phyloP scores from a whole-genome alignment of 805 yeast species.

The Kurtzmaniella cleridarum region DNA sequence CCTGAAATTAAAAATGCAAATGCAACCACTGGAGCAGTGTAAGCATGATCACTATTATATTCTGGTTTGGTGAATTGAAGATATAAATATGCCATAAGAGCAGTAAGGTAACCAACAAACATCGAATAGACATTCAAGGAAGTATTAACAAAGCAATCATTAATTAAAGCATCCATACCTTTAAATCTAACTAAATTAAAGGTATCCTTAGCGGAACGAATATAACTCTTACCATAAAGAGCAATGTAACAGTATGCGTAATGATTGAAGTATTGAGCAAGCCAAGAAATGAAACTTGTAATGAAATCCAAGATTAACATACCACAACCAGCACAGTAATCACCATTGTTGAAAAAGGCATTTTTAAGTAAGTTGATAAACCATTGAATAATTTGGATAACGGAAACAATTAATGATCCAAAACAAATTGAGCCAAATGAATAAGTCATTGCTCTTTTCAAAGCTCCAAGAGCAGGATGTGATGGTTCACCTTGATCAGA shows the following conservation, averaged over 20 bases:
- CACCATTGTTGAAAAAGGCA: slow-evolving; percentile 47
- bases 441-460: slow-evolving; percentile 73
- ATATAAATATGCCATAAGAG: slow-evolving; percentile 60
- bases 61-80: slow-evolving; percentile 62
- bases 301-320: slow-evolving; percentile 53
- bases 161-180: slow-evolving; percentile 80
- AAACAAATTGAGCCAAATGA: slow-evolving; percentile 89
- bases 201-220: slow-evolving; percentile 75
- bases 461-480: slow-evolving; percentile 76
- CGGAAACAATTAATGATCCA: slow-evolving; percentile 69
- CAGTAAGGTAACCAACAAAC: slow-evolving; percentile 59
- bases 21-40: slow-evolving; percentile 69
- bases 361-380: slow-evolving; percentile 48
- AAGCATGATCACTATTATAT: slow-evolving; percentile 55
- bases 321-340: slow-evolving; percentile 47
- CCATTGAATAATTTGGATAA: slow-evolving; percentile 63
- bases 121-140: slow-evolving; percentile 73
- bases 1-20: slow-evolving; percentile 67
- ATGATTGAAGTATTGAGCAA: slow-evolving; percentile 80
- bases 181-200: slow-evolving; percentile 71
- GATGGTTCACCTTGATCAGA: slow-evolving; percentile 76
- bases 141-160: slow-evolving; percentile 76
- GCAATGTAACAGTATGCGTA: slow-evolving; percentile 87
- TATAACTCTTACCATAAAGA: slow-evolving; percentile 74
- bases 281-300: slow-evolving; percentile 67